phyloP scores from a whole-genome alignment of 2,329 filamentous ascomycete species.

The Microsporum canis region DNA sequence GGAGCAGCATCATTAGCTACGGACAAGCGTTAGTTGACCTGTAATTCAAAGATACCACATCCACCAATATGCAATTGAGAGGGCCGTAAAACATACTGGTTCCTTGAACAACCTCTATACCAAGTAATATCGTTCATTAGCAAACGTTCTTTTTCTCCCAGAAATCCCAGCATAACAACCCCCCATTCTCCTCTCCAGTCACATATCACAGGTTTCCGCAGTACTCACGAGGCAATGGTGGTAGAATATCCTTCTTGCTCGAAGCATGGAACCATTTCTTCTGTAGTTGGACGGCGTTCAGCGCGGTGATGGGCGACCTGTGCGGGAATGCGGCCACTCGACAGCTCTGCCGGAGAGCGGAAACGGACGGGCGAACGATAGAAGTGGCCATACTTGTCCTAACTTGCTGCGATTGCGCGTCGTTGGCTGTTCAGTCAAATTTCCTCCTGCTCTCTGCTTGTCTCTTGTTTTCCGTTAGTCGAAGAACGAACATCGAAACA shows the following conservation, averaged over 20 bases:
- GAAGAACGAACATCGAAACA: constrained; percentile 10
- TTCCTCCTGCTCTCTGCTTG: not conserved
- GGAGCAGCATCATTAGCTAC: constrained; percentile 76
- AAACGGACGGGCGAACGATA: constrained; percentile 28
- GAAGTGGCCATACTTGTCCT: constrained; percentile 26
- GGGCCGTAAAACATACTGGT: constrained; percentile 46
- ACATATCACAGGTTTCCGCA: not conserved
- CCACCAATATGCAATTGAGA: not conserved
- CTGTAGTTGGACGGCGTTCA: constrained; percentile 18
- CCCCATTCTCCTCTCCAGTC: not conserved
- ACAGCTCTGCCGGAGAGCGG: constrained; percentile 27
- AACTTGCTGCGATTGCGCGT: not conserved
- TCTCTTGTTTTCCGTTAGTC: not conserved
- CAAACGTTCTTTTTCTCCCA: constrained; percentile 9
- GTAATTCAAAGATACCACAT: not conserved
- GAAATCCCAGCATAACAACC: not conserved
- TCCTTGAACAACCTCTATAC: constrained; percentile 60
- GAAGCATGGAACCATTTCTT: constrained; percentile 64
- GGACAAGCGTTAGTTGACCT: constrained; percentile 7
- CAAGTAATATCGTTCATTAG: constrained; percentile 35
- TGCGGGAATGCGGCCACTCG: constrained; percentile 15
- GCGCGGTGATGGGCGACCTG: constrained; percentile 15
- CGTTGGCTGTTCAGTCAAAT: not conserved
- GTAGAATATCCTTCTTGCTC: constrained; percentile 61
- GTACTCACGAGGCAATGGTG: constrained; percentile 70